phyloP scores from a whole-genome alignment of 257 asterid genomes.

The Petunia axillaris region DNA sequence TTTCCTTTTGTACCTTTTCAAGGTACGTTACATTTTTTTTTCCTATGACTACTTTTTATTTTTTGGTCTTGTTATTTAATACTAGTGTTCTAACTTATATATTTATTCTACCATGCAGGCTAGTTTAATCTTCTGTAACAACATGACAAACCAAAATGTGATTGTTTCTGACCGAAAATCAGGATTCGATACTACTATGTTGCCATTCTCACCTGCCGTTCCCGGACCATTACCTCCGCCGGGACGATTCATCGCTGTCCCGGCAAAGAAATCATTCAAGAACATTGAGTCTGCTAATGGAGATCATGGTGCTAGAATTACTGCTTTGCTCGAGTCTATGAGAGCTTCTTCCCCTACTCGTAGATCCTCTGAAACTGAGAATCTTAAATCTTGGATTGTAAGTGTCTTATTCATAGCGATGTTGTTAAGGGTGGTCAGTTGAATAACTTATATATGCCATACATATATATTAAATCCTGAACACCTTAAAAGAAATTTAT shows the following conservation, averaged over 20 bases:
- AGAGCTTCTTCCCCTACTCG: constrained; percentile 74
- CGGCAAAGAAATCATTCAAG: constrained; percentile 39
- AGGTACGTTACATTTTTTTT: constrained; percentile 38
- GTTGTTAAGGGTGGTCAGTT: too few species aligned
- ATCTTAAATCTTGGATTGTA: constrained; percentile 63
- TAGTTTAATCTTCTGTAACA: not conserved
- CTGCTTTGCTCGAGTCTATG: constrained; percentile 60
- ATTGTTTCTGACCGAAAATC: constrained; percentile 50
- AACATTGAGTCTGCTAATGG: constrained; percentile 38
- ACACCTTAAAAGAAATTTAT: too few species aligned
- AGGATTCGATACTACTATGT: constrained; percentile 27
- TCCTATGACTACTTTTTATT: not conserved
- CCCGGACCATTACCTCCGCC: constrained; percentile 29
- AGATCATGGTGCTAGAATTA: constrained; percentile 48
- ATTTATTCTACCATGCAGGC: not conserved
- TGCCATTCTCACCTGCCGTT: constrained; percentile 36
- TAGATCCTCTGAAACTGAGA: constrained; percentile 50
- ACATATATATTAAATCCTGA: too few species aligned
- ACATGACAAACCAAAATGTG: constrained; percentile 59
- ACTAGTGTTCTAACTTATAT: not conserved
- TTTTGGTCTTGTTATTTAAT: not conserved
- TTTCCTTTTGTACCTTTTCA: constrained; percentile 36
- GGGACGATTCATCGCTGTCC: constrained; percentile 38
- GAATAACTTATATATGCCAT: too few species aligned
- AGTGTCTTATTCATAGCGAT: constrained; percentile 25